These are phyloP conservation scores for Wilcoxina mikolae DNA, from an alignment of 495 filamentous ascomycete species.

Conservation along the genomic window DNA sequence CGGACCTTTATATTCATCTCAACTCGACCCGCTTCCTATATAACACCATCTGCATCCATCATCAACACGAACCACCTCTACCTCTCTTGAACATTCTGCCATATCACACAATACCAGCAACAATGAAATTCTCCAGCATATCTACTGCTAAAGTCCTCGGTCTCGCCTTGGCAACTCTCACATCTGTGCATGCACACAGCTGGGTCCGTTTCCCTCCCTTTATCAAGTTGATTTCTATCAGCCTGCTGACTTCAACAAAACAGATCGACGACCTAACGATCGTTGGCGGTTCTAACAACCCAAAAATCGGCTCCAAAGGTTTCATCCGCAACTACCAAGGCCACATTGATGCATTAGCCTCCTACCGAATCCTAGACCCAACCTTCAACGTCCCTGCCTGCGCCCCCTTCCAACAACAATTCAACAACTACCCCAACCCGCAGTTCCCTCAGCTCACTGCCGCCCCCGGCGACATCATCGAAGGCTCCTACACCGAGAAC, in stretches of 20 bases:
- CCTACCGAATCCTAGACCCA: slow-evolving; percentile 6
- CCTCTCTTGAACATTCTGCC: no score
- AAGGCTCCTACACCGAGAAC: slow-evolving; percentile 22
- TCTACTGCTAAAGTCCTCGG: no score
- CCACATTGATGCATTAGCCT: neutral
- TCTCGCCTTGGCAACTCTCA: neutral
- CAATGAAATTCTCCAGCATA: no score
- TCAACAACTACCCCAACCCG: slow-evolving; percentile 5
- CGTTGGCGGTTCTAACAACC: slow-evolving; percentile 5
- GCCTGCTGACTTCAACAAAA: slow-evolving; percentile 10
- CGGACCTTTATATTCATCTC: no score
- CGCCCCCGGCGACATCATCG: slow-evolving; percentile 15
- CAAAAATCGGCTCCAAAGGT: neutral
- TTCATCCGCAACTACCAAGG: slow-evolving; percentile 13
- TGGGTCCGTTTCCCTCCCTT: slow-evolving; percentile 13
- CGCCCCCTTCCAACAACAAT: slow-evolving; percentile 1
- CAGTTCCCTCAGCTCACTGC: slow-evolving; percentile 14
- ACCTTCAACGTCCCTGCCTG: neutral
- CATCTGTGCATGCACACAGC: slow-evolving; percentile 11
- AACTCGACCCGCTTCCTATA: no score
- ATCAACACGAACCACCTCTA: no score
- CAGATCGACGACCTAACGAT: slow-evolving; percentile 20
- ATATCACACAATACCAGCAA: no score
- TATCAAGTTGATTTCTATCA: slow-evolving; percentile 1
- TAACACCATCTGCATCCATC: no score